Evolutionary conservation across 2,329 filamentous ascomycete species (phyloP), one percentile per base, ranked within the genome.

Genomic region (Pseudocercospora musae): DNA sequence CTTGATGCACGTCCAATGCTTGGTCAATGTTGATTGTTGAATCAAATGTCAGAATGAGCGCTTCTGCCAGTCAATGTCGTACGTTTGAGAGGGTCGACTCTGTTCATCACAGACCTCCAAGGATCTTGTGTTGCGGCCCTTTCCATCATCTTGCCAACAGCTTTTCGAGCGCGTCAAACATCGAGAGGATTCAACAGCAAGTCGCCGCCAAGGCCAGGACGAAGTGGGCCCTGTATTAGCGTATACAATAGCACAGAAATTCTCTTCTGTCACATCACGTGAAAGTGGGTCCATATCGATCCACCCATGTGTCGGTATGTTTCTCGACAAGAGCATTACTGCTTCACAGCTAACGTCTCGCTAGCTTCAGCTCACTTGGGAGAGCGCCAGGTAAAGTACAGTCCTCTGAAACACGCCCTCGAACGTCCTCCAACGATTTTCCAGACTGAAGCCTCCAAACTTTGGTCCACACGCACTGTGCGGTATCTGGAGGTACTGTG

Each of bases 401-500:
- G 6, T 6, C 23, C 9, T 8, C 15, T 18, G 2, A 37, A 37
- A 37, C n/a, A n/a, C 9, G 8, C 29, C 29, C 9, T 2, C 29
- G 29, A 9, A 5, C 29, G 9, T 5, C 4, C 40, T 55, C 40
- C 23, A 55, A 31, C 40, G n/a, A 55, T 37, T 23, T n/a, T 55
- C 52, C 8, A 31, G 29, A 31, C 29, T 31, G 29, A 31, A 31
- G 29, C 29, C 18, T 33, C 4, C 9, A 29, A 21, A 52, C 48
- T 52, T 52, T 13, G 48, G 49, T 58, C 57, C 31, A 15, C 25
- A 33, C n/a, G n/a, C 49, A 50, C 57, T 58, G 57, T 58, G 57
- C 57, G 57, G 57, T 58, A 58, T 58, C 57, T 58, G 57, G 57
- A 58, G 57, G 57, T 58, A 58, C 42, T 52, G 55, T 58, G 56